These are phyloP conservation scores for Talaromyces verruculosus DNA, from an alignment of 2,329 filamentous ascomycete genomes.

Conservation along the genomic window DNA sequence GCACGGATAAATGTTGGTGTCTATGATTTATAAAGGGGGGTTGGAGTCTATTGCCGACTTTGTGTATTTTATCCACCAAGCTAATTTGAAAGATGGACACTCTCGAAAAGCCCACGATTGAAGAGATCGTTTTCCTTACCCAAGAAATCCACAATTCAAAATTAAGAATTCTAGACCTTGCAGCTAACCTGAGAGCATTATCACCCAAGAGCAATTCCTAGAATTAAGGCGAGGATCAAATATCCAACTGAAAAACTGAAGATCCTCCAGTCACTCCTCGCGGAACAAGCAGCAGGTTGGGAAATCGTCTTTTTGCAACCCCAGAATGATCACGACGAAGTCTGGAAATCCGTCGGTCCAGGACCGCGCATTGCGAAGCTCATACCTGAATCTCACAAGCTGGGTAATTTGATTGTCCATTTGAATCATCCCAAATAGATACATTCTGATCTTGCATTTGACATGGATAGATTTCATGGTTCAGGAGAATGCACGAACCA, in stretches of 20 bases:
- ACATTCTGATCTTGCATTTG: neutral
- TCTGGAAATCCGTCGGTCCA: neutral
- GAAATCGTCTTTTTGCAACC: constrained; percentile 12
- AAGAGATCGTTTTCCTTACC: neutral
- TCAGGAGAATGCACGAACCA: neutral
- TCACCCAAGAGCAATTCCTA: neutral
- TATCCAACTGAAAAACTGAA: neutral
- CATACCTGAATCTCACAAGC: constrained; percentile 9
- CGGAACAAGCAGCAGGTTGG: constrained; percentile 10
- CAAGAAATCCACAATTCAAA: neutral
- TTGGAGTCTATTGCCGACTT: neutral
- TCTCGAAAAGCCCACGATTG: neutral
- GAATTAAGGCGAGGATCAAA: neutral
- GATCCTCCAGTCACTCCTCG: constrained; percentile 11
- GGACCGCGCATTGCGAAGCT: neutral
- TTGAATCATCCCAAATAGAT: neutral
- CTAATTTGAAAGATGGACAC: neutral
- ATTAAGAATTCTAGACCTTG: neutral
- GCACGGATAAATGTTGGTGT: too few relatives aligned
- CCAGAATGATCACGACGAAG: constrained; percentile 13
- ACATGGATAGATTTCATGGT: constrained; percentile 8
- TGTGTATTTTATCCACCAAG: neutral
- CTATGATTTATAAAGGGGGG: neutral
- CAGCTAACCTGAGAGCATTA: too few relatives aligned
- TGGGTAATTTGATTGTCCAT: constrained; percentile 1